Conservation (phyloP, 352 stramenopile genomes). For the Aphanomyces euteiches region DNA sequence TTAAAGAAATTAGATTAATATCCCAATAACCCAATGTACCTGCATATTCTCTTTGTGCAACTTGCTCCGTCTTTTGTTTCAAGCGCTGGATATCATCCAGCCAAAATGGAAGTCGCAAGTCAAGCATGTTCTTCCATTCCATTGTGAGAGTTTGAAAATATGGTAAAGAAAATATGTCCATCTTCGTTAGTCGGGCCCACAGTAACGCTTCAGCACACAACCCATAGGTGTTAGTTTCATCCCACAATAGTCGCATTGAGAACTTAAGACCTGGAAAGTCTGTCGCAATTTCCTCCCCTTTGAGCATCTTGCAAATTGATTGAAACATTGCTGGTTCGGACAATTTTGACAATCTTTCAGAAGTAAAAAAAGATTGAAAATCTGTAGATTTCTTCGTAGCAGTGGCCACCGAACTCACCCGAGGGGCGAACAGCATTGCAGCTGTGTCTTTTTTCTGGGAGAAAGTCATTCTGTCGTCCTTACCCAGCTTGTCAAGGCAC, state of each 20-base stretch:
- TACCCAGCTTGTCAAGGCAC: conserved; percentile 36
- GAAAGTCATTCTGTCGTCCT: conserved; percentile 44
- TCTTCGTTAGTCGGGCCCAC: conserved; percentile 21
- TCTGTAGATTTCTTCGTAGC: background rate
- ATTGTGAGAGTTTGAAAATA: conserved; percentile 13
- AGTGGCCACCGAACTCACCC: background rate
- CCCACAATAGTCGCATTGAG: background rate
- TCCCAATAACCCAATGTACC: conserved; percentile 64
- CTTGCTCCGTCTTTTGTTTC: conserved; percentile 50
- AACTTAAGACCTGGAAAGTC: conserved; percentile 22
- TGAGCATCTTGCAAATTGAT: conserved; percentile 13
- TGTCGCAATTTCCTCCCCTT: background rate
- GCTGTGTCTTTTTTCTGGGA: conserved; percentile 41
- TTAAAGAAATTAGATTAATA: conserved; percentile 59
- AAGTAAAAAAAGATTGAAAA: conserved; percentile 17
- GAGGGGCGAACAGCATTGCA: conserved; percentile 55
- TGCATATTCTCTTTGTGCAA: conserved; percentile 76
- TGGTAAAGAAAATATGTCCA: conserved; percentile 26
- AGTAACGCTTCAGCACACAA: conserved; percentile 20
- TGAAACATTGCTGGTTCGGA: background rate
- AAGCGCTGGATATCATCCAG: conserved; percentile 12
- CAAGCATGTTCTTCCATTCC: conserved; percentile 11
- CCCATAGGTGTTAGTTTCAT: background rate
- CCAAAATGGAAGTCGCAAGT: conserved; percentile 27
- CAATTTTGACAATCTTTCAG: background rate